Percentiles rank a stretch among this genome's conserved stretches.
Conservation (phyloP, 352 stramenopile species). For the Aphanomyces cochlioides region DNA sequence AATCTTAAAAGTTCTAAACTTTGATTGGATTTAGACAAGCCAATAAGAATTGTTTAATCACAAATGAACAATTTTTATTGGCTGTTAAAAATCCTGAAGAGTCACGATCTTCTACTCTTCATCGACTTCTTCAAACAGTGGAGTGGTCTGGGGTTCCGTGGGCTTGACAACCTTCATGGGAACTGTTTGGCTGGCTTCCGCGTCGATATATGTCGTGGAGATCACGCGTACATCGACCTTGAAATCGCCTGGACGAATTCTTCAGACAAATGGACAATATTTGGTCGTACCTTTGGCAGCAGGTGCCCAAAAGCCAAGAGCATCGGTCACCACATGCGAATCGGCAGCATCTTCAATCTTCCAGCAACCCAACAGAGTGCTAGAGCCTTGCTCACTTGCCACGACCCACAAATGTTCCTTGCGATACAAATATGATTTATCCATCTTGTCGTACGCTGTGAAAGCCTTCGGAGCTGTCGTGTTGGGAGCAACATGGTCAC, state of each 20-base stretch:
- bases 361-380: constrained; percentile 56
- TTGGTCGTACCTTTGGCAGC: constrained; percentile 44
- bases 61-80: background rate
- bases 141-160: background rate
- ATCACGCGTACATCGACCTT: constrained; percentile 72
- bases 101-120: constrained; percentile 4
- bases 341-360: constrained; percentile 56
- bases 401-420: constrained; percentile 75
- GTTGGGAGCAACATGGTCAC: constrained; percentile 45
- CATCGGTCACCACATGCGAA: constrained; percentile 46
- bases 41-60: background rate
- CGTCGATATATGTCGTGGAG: constrained; percentile 56
- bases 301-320: constrained; percentile 60
- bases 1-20: background rate
- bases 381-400: constrained; percentile 56
- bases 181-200: constrained; percentile 3
- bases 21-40: background rate
- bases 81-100: too few species aligned
- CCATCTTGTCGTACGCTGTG: constrained; percentile 70
- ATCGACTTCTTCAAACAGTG: constrained; percentile 14
- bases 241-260: constrained; percentile 47
- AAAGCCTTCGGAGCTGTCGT: constrained; percentile 49
- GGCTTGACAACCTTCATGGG: constrained; percentile 2
- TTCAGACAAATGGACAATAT: background rate
- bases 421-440: constrained; percentile 58